Evolutionary conservation across 371 early-diverging fungal genomes (phyloP).

Genomic region (Apophysomyces trapeziformis): DNA sequence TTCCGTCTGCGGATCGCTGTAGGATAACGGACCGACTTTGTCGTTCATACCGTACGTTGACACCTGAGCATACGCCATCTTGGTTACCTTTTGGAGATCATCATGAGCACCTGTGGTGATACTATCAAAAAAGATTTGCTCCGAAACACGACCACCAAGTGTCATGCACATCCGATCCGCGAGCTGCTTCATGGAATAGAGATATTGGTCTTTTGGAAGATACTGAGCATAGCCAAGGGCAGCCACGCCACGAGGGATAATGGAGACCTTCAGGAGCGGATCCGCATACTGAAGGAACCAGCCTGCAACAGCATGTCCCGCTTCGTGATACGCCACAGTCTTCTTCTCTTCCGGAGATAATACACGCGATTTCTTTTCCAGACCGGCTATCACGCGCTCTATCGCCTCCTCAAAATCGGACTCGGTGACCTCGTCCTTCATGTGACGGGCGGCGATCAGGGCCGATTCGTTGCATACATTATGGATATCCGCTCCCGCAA

Average conservation of each 20-base stretch:
- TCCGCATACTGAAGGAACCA: constrained; percentile 97
- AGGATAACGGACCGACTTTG: constrained; percentile 87
- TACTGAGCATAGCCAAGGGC: constrained; percentile 99
- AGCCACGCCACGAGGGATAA: constrained; percentile 96
- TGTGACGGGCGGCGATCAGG: constrained; percentile 92
- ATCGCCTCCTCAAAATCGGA: constrained; percentile 97
- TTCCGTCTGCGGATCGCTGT: constrained; percentile 74
- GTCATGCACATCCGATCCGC: constrained; percentile 99
- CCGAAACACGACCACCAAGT: constrained; percentile 94
- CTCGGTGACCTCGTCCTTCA: constrained; percentile 77
- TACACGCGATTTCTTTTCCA: constrained; percentile 96
- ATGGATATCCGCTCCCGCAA: constrained; percentile 97
- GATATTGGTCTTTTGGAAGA: constrained; percentile 96
- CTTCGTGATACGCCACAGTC: constrained; percentile 99
- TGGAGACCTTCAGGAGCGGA: constrained; percentile 97
- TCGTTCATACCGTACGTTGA: constrained; percentile 95
- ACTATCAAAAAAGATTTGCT: constrained; percentile 91
- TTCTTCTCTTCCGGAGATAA: constrained; percentile 98
- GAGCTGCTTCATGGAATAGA: constrained; percentile 91
- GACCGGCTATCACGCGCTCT: constrained; percentile 97
- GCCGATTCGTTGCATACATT: constrained; percentile 99
- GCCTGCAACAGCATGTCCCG: constrained; percentile 98
- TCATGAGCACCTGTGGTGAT: constrained; percentile 93
- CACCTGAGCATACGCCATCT: constrained; percentile 96
- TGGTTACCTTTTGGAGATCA: constrained; percentile 97